A percentile compares a stretch with the other conserved stretches of the same genome.
Conservation (phyloP, 306 rosid species). For the Cucumis hystrix region DNA sequence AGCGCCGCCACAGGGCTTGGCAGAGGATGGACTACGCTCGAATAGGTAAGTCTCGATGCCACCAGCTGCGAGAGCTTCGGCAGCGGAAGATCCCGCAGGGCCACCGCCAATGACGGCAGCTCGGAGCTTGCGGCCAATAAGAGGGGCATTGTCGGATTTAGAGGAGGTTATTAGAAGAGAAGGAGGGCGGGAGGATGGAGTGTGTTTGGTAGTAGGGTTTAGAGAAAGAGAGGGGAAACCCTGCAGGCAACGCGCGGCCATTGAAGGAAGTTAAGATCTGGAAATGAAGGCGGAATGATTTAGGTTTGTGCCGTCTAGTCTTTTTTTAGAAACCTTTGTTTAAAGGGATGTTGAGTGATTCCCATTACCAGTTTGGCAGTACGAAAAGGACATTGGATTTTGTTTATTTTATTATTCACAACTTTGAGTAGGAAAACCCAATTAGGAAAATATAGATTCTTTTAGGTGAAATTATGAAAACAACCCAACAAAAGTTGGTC, state of each 20-base stretch:
- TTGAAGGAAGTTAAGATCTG: neutral
- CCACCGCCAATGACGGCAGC: conserved; percentile 86
- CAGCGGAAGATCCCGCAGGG: conserved; percentile 86
- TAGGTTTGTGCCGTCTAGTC: too few species aligned
- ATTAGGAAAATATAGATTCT: too few species aligned
- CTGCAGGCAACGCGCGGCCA: conserved; percentile 13
- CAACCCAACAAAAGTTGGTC: too few species aligned
- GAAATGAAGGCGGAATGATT: neutral
- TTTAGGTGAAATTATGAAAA: too few species aligned
- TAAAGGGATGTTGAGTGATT: neutral
- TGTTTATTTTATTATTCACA: neutral
- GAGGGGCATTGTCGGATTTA: conserved; percentile 20
- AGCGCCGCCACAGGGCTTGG: conserved; percentile 98
- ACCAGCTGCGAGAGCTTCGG: conserved; percentile 67
- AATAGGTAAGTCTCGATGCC: conserved; percentile 72
- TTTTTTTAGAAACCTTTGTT: too few species aligned
- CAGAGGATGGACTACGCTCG: conserved; percentile 51
- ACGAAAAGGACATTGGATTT: neutral
- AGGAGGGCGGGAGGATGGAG: neutral
- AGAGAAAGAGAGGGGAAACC: conserved; percentile 9
- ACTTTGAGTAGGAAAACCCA: neutral
- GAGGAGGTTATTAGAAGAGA: conserved; percentile 16
- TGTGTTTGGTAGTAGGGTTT: neutral
- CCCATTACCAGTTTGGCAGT: neutral
- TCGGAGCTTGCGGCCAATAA: conserved; percentile 67